Base-by-base conservation (phyloP, 352 stramenopile species). In the Globisporangium spinosum region DNA sequence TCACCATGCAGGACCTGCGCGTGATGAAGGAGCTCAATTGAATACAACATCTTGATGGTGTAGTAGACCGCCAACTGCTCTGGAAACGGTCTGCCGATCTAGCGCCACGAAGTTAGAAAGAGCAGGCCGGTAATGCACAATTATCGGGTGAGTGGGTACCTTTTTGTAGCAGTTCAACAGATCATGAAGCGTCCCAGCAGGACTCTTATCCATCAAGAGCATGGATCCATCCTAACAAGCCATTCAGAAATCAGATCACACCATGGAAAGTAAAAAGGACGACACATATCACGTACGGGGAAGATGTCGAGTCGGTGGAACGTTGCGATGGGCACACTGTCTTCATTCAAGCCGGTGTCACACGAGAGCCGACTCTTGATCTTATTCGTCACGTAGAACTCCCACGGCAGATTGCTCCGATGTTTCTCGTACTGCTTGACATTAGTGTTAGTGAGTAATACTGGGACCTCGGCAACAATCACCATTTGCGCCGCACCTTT, bases 121-220 rank as follows among this genome's bases (percentile, higher is more conserved):
- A 61, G 34, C 34, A 13, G 53, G 53, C 35, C 15, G 17, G 15
- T 5, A 23, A 9, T 51, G 2, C 43, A 29, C 43, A 32, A 22
- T 20, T 15, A 17, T 22, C 22, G 6, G 15, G 3, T n/a, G 58
- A 23, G 23, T 27, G 58, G 29, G 29, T 49, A 29, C 88, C 77
- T 90, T 87, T 62, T 86, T 85, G 75, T 96, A 95, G 20, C 63
- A 69, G 65, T 93, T 94, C 22, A 96, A 59, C 8, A 96, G 65
- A 66, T 94, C 86, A 55, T 91, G 88, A 4, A 96, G 65, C 43
- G 88, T 96, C 15, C 88, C 88, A n/a, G 63, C 22, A 13, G 71
- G 59, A 1, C 83, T 78, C 64, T 91, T 94, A 5, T 90, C 67
- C 83, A 94, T 94, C 15, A 92, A 68, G 17, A 96, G 65, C 56